Evolutionary conservation across 129 eudicot species (phyloP), one percentile per base, ranked within the genome.

Genomic region (Apium graveolens): DNA sequence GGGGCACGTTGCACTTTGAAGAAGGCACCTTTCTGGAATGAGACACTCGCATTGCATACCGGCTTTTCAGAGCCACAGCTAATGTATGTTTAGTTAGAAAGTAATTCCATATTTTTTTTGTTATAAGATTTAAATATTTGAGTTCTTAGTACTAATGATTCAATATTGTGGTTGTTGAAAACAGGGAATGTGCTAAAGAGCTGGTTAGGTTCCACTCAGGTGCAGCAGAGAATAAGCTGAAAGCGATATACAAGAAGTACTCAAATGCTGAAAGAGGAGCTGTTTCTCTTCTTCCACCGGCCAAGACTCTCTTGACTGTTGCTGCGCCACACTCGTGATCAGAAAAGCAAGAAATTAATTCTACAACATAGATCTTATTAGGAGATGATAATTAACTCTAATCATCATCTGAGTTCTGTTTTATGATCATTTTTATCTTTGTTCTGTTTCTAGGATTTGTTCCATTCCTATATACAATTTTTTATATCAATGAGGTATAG

Each of bases 61-160:
- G 90, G 90, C 1, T 89, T 84, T 70, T 60, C 85, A 18, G 90
- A 89, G 75, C 11, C 76, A 35, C 90, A 89, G 37, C 78, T 89
- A 32, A 74, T 69, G 87, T 86, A 75, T n/a, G 32, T 57, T 0
- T 8, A 57, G 16, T 57, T n/a, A 10, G 3, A 10, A 38, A 38
- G 34, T 11, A 9, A 9, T 8, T n/a, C 26, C 68, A 60, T 10
- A 9, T 60, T 0, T 26, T 24, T 57, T 8, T 21, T 24, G 10
- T 55, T 24, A 55, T 0, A 1, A 4, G 63, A 18, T 18, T 48
- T 41, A 49, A 6, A 16, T 27, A 7, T 75, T 51, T 45, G 60
- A 65, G 41, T 66, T 12, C 3, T 5, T 1, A 66, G 41, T 68
- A 2, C 24, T 68, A 29, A 29, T 4, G n/a, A 5, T 16, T 1